Evolutionary conservation across 306 rosid species (phyloP).

Genomic region (Dalbergia oliveri): DNA sequence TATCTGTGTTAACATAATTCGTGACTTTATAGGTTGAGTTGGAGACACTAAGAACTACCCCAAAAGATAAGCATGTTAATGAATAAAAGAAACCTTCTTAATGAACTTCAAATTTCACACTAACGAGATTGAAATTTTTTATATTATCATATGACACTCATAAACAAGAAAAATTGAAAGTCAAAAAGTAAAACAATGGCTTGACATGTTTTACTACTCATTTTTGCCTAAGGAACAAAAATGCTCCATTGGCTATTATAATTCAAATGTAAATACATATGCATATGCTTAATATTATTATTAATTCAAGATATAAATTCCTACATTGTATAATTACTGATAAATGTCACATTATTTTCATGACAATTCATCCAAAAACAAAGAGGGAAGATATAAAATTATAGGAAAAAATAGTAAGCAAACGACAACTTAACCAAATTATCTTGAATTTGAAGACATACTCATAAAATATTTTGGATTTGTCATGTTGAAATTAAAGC

Average conservation of each 20-base stretch:
- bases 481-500: too few relatives aligned
- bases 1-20: not conserved
- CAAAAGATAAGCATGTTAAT: conserved; percentile 10
- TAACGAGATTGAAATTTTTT: not conserved
- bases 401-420: too few relatives aligned
- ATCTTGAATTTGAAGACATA: too few relatives aligned
- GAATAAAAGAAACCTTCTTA: conserved; percentile 1
- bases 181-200: not conserved
- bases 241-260: not conserved
- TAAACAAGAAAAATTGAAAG: conserved; percentile 15
- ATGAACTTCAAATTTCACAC: conserved; percentile 13
- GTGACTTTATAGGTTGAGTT: not conserved
- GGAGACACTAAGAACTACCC: not conserved
- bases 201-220: not conserved
- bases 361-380: not conserved
- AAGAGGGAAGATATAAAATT: not conserved
- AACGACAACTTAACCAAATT: too few relatives aligned
- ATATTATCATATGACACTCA: not conserved
- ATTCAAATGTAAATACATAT: not conserved
- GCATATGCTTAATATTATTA: not conserved
- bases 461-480: too few relatives aligned
- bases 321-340: not conserved
- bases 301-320: not conserved
- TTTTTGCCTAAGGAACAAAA: not conserved
- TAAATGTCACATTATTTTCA: conserved; percentile 11